phyloP scores from a whole-genome alignment of 805 yeast species.

The Saccharomycopsis sp. region DNA sequence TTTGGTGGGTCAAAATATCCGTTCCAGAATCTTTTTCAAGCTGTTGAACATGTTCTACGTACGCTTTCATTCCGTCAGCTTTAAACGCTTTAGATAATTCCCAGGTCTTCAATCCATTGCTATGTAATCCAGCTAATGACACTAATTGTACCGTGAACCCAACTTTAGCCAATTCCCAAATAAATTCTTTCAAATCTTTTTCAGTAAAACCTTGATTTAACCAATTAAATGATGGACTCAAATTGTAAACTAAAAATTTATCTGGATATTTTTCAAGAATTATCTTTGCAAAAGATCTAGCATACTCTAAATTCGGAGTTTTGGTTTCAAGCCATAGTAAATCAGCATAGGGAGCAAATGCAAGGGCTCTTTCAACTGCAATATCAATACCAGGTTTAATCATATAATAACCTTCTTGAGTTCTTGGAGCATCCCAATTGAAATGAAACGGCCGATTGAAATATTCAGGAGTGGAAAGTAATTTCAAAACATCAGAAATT shows the following conservation, averaged over 20 bases:
- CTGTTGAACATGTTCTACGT: constrained; percentile 41
- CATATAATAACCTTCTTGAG: constrained; percentile 47
- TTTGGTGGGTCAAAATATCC: constrained; percentile 49
- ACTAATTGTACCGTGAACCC: constrained; percentile 53
- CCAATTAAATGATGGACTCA: constrained; percentile 57
- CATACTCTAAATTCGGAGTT: constrained; percentile 43
- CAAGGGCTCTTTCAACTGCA: constrained; percentile 43
- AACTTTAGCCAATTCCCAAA: constrained; percentile 41
- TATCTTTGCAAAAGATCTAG: constrained; percentile 34
- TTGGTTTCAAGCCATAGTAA: constrained; percentile 55
- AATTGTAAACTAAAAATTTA: constrained; percentile 48
- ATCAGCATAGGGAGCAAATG: constrained; percentile 50
- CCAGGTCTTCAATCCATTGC: constrained; percentile 41
- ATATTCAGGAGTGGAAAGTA: constrained; percentile 9
- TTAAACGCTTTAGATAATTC: constrained; percentile 38
- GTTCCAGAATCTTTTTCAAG: constrained; percentile 35
- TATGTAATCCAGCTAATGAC: constrained; percentile 50
- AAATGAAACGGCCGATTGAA: constrained; percentile 28
- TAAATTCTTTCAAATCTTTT: constrained; percentile 35
- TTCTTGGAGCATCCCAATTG: constrained; percentile 52
- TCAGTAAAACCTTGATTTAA: constrained; percentile 42
- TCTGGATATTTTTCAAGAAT: constrained; percentile 40
- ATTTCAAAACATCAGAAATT: constrained; percentile 11
- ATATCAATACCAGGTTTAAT: constrained; percentile 39
- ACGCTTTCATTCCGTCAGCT: constrained; percentile 48